phyloP scores from a whole-genome alignment of 1,284 basidiomycete species.

The Schizophyllum amplum region DNA sequence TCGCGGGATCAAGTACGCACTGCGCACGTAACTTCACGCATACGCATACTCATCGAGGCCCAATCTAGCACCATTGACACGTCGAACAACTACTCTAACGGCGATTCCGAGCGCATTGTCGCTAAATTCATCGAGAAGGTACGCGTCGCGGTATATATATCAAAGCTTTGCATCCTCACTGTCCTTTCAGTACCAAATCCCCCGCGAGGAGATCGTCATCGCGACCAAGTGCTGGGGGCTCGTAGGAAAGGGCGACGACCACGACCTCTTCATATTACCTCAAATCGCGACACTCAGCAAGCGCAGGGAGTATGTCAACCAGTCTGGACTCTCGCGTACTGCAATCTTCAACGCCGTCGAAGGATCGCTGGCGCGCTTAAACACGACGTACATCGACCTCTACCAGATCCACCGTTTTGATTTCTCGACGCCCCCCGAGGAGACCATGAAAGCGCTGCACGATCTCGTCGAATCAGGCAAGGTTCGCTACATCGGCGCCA shows the following conservation, averaged over 20 bases:
- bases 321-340: constrained; percentile 31
- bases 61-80: constrained; percentile 34
- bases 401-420: too few species aligned
- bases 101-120: constrained; percentile 34
- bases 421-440: too few species aligned
- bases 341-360: constrained; percentile 39
- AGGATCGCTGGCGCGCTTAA: too few species aligned
- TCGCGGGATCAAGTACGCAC: constrained; percentile 23
- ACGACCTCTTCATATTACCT: neutral
- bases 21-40: neutral
- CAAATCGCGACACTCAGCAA: neutral
- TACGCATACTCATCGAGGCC: neutral
- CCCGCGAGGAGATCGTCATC: constrained; percentile 42
- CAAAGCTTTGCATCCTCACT: neutral
- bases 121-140: constrained; percentile 42
- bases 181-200: constrained; percentile 36
- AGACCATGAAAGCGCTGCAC: too few species aligned
- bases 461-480: too few species aligned
- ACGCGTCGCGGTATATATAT: neutral
- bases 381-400: too few species aligned
- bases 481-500: too few species aligned
- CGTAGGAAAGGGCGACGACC: neutral
- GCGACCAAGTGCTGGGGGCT: constrained; percentile 27
- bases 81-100: constrained; percentile 49
- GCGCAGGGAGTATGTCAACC: constrained; percentile 32